Evolutionary conservation across 495 filamentous ascomycete species (phyloP).

Genomic region (Penicillium maclennaniae): DNA sequence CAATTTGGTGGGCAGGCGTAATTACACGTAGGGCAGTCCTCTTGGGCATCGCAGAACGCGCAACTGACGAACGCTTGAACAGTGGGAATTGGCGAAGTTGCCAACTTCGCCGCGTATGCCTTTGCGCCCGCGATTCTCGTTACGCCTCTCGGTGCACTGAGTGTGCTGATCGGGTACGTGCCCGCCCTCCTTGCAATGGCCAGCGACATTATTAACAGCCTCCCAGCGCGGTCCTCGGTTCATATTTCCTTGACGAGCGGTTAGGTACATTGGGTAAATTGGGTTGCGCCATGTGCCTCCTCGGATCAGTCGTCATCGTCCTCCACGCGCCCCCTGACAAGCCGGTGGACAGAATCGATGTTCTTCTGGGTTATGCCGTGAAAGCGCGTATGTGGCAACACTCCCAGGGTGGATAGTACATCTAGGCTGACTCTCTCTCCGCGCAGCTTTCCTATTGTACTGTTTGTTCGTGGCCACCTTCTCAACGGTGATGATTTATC

Average conservation of each 20-base stretch:
- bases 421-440: neutral
- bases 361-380: constrained; percentile 84
- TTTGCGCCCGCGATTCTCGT: constrained; percentile 97
- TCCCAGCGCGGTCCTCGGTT: constrained; percentile 79
- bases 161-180: constrained; percentile 81
- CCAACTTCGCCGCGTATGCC: constrained; percentile 96
- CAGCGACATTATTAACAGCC: constrained; percentile 27
- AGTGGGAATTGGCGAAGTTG: constrained; percentile 83
- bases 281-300: constrained; percentile 92
- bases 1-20: constrained; percentile 94
- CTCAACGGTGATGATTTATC: constrained; percentile 92
- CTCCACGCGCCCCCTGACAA: constrained; percentile 94
- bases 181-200: neutral
- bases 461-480: constrained; percentile 73
- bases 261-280: constrained; percentile 86
- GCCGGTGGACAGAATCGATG: constrained; percentile 79
- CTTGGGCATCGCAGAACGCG: neutral
- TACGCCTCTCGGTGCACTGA: constrained; percentile 87
- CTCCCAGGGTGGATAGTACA: neutral
- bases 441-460: constrained; percentile 82
- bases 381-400: constrained; percentile 64
- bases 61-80: constrained; percentile 14
- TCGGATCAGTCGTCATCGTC: constrained; percentile 95
- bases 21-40: constrained; percentile 61
- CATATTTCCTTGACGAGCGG: constrained; percentile 88